A percentile compares a stretch with the other conserved stretches of the same genome.
These are phyloP conservation scores for Haplosporangium gracile DNA, from an alignment of 192 early-diverging fungal genomes.

Conservation along the genomic window DNA sequence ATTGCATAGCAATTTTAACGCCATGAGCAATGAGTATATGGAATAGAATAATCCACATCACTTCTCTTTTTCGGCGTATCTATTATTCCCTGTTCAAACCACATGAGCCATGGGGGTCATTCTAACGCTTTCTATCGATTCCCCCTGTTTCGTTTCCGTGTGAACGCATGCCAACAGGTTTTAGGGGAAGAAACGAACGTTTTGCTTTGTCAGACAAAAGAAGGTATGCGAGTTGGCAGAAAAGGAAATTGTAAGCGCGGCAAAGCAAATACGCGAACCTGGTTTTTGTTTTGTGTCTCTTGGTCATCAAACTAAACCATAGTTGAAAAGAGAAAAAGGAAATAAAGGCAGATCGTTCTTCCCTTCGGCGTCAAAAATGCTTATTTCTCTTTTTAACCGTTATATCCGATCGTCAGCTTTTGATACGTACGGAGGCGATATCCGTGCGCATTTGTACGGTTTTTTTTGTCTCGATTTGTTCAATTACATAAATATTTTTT, in stretches of 20 bases:
- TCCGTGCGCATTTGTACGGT: not conserved
- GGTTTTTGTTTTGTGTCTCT: not conserved
- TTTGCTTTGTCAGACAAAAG: not conserved
- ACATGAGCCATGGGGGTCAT: not conserved
- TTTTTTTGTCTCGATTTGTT: not conserved
- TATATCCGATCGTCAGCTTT: not conserved
- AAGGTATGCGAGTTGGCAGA: not conserved
- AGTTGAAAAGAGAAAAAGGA: not conserved
- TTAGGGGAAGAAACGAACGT: not conserved
- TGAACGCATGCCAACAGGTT: not conserved
- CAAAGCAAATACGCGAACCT: not conserved
- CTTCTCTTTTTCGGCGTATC: not conserved
- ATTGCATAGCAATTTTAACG: not conserved
- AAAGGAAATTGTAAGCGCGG: not conserved
- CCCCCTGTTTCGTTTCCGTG: not conserved
- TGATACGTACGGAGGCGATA: not conserved
- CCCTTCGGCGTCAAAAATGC: not conserved
- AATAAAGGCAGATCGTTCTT: slow-evolving; percentile 8
- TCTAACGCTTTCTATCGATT: not conserved
- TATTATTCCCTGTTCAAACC: not conserved
- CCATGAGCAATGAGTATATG: not conserved
- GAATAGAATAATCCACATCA: not conserved
- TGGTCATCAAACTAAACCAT: not conserved
- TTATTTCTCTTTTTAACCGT: not conserved
- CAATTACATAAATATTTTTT: not conserved